Conservation (phyloP, 164 flowering plant species). For the Malania oleifera region DNA sequence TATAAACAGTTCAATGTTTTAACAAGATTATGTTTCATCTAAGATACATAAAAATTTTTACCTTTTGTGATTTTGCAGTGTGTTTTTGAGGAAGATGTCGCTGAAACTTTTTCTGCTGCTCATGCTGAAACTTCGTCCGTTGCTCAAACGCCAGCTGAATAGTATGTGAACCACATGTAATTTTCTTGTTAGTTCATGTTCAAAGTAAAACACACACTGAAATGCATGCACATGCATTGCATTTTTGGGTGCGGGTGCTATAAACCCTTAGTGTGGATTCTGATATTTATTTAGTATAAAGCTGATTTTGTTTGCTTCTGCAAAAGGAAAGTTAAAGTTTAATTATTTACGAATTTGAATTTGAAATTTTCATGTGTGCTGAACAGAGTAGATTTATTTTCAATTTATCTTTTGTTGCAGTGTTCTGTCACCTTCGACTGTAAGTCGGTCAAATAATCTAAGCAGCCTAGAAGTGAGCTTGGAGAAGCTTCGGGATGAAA, state of each 20-base stretch:
- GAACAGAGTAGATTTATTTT: too few species aligned
- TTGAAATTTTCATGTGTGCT: too few species aligned
- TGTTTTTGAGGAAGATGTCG: conserved; percentile 23
- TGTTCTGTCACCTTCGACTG: conserved; percentile 26
- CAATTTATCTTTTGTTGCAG: conserved; percentile 25
- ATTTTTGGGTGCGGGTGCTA: neutral
- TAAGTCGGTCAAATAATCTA: conserved; percentile 11
- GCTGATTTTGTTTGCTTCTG: too few species aligned
- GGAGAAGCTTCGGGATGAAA: conserved; percentile 31
- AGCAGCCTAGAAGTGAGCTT: conserved; percentile 17
- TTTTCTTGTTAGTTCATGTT: neutral
- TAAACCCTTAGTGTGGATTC: too few species aligned
- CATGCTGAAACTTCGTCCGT: conserved; percentile 17
- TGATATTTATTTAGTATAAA: too few species aligned
- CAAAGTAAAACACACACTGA: neutral
- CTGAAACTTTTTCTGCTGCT: conserved; percentile 16
- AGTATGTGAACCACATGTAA: conserved; percentile 31
- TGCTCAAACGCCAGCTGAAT: conserved; percentile 24
- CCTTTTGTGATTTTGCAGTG: conserved; percentile 20
- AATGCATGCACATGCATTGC: neutral
- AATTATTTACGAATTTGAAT: too few species aligned
- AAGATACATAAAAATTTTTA: neutral
- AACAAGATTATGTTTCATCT: neutral
- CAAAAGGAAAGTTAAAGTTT: too few species aligned
- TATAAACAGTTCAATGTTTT: neutral